Evolutionary conservation across 306 rosid species (phyloP), one percentile per base, ranked within the genome.

Genomic region (Benincasa hispida): DNA sequence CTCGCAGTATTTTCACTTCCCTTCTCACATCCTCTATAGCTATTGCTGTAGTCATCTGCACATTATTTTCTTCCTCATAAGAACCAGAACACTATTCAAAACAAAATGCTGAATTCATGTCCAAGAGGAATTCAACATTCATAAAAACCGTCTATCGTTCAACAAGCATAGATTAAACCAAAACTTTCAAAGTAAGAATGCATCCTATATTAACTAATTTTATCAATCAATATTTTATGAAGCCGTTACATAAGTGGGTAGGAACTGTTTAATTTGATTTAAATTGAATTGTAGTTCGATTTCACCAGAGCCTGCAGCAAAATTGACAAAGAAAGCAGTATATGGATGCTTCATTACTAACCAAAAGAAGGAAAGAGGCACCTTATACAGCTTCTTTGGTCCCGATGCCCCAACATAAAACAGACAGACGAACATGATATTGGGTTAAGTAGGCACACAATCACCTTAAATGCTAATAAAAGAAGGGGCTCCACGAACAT

Each of bases 41-140:
- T 83, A 93, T 93, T 30, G 97, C 93, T 74, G 98, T 93, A 32
- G 98, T 88, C 98, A 93, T 89, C 98, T 93, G 91, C 83, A 83
- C 34, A 66, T 28, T 18, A 34, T 56, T 35, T 75, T 75, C 67
- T 57, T 75, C 78, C 34, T 35, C 19, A 30, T 74, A 32, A 74
- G 65, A 54, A 28, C 50, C 10, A 53, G 63, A 69, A 69, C 45
- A 42, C 75, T 24, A 69, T 21, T 24, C 11, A 22, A 14, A 45
- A 24, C 56, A 4, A 28, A 21, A 45, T 69, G 56, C 56, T 48
- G 56, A 69, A 42, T 69, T 1, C 56, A 14, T 41, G 56, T 69
- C 35, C 56, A 67, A 19, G 39, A 37, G 17, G 30, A 22, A 67
- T 67, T 67, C 74, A 41, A 10, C 11, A 3, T 39, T 10, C 17